Percentiles rank a stretch among this genome's conserved stretches.
Conservation (phyloP, 73 alveolate species). For the Uronychia setigera region DNA sequence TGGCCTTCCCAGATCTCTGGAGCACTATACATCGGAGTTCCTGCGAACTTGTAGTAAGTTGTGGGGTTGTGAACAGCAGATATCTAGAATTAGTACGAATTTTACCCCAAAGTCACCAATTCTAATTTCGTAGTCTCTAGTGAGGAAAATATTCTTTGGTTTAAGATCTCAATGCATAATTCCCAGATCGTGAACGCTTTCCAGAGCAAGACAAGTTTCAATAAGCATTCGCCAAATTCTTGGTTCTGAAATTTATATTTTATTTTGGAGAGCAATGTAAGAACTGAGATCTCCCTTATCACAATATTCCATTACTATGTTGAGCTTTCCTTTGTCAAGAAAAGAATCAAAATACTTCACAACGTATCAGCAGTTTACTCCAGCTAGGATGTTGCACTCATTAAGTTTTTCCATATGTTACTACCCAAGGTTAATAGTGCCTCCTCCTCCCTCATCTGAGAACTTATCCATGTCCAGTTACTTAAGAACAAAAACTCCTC, state of each 20-base stretch:
- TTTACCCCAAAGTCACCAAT: conserved; percentile 5
- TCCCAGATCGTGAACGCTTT: not conserved
- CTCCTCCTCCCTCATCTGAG: not conserved
- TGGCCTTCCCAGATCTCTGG: not conserved
- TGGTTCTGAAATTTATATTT: conserved; percentile 74
- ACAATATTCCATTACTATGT: conserved; percentile 96
- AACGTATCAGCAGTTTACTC: conserved; percentile 67
- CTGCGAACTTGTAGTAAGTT: not conserved
- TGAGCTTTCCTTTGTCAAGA: conserved; percentile 71
- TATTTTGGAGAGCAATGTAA: conserved; percentile 55
- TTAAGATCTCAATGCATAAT: not conserved
- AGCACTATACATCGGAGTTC: not conserved
- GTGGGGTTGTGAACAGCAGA: not conserved
- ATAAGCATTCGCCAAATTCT: conserved; percentile 74
- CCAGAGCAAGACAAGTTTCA: conserved; percentile 18
- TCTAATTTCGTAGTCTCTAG: not conserved
- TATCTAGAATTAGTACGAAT: not conserved
- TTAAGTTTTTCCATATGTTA: conserved; percentile 47
- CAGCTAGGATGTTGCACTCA: conserved; percentile 66
- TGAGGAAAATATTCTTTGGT: not conserved
- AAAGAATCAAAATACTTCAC: conserved; percentile 91
- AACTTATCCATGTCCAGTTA: not conserved
- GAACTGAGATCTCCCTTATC: conserved; percentile 92
- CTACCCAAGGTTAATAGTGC: not conserved
- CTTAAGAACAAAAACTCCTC: not conserved